Percentiles rank a stretch among this genome's conserved stretches.
phyloP scores from a whole-genome alignment of 352 stramenopile genomes.

The Phytophthora kernoviae region DNA sequence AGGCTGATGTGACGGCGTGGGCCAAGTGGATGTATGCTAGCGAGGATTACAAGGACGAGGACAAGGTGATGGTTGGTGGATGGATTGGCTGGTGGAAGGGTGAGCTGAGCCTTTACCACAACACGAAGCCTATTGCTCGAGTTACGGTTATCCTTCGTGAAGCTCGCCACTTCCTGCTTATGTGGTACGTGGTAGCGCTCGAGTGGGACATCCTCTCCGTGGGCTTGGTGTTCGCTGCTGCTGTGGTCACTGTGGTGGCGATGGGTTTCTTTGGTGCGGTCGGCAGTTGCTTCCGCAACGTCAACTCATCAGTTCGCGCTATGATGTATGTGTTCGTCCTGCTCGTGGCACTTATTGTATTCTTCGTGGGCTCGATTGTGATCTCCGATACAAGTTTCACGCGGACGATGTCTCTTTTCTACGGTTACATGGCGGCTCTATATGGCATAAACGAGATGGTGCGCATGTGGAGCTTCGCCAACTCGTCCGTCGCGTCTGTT shows the following conservation, averaged over 20 bases:
- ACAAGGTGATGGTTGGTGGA: conserved; percentile 66
- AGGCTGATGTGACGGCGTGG: conserved; percentile 76
- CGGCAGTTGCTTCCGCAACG: conserved; percentile 35
- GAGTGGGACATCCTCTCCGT: conserved; percentile 61
- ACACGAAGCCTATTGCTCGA: conserved; percentile 69
- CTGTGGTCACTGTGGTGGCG: conserved; percentile 56
- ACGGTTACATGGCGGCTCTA: conserved; percentile 73
- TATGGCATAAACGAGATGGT: conserved; percentile 89
- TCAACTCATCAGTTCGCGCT: conserved; percentile 50
- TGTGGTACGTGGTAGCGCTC: conserved; percentile 87
- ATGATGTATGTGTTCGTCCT: conserved; percentile 56
- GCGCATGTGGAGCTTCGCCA: conserved; percentile 83
- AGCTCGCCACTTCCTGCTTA: conserved; percentile 79
- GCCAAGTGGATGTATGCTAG: conserved; percentile 83
- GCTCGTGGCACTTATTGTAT: conserved; percentile 39
- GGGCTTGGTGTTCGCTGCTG: conserved; percentile 58
- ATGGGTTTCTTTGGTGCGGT: conserved; percentile 54
- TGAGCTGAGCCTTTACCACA: conserved; percentile 75
- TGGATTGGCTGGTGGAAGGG: conserved; percentile 89
- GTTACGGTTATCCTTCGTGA: conserved; percentile 80
- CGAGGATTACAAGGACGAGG: conserved; percentile 65
- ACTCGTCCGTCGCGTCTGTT: conserved; percentile 63
- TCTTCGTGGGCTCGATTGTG: conserved; percentile 52
- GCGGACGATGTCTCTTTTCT: conserved; percentile 70
- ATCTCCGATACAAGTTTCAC: conserved; percentile 42